Conservation (phyloP, 345 rosid species). For the Geranium rotundifolium region DNA sequence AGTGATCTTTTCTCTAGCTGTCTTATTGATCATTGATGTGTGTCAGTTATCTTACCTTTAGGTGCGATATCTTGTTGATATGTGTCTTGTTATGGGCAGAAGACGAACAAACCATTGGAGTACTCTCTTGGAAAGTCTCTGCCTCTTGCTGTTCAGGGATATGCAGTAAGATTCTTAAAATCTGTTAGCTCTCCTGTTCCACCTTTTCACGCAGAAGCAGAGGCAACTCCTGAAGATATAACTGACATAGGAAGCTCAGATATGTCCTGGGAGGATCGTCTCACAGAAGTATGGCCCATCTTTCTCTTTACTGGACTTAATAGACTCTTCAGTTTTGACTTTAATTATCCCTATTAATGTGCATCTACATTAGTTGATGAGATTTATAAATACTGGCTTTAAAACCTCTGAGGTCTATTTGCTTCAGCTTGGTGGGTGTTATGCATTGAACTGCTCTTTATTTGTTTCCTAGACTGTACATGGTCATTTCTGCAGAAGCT, state of each 20-base stretch:
- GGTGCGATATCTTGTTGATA: conserved; percentile 3
- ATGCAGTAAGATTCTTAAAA: conserved; percentile 78
- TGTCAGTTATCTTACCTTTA: conserved; percentile 1
- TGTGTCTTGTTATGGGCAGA: conserved; percentile 32
- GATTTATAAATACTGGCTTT: not conserved
- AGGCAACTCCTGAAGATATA: conserved; percentile 43
- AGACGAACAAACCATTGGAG: conserved; percentile 25
- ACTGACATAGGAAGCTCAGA: conserved; percentile 46
- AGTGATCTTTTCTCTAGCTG: not conserved
- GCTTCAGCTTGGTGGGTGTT: not conserved
- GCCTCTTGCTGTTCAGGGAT: conserved; percentile 42
- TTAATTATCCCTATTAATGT: too few relatives aligned
- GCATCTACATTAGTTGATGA: not conserved
- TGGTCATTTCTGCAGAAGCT: conserved; percentile 1
- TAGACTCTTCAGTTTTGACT: not conserved
- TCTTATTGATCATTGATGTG: not conserved
- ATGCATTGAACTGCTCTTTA: too few relatives aligned
- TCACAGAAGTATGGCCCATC: conserved; percentile 61
- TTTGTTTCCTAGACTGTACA: too few relatives aligned
- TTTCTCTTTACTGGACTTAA: conserved; percentile 3
- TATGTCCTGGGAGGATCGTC: conserved; percentile 53
- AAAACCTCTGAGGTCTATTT: not conserved
- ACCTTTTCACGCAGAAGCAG: conserved; percentile 46
- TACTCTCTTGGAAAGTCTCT: conserved; percentile 23
- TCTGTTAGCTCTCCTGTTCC: conserved; percentile 33